Evolutionary conservation across 345 rosid genomes (phyloP).

Genomic region (Salix suchowensis): DNA sequence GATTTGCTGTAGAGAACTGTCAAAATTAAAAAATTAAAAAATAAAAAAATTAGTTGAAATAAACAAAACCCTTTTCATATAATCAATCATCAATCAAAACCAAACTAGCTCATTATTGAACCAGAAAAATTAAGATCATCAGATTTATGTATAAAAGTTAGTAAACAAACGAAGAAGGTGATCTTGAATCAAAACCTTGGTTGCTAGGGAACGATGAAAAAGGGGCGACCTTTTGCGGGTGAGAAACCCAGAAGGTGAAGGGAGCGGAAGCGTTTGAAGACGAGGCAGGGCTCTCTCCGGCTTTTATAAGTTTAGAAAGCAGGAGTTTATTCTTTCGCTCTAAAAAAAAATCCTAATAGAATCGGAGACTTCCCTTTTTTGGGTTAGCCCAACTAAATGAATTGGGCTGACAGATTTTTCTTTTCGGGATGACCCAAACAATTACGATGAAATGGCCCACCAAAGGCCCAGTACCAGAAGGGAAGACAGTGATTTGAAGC

Average conservation of each 20-base stretch:
- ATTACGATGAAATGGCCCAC: too few relatives aligned
- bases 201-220: neutral
- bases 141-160: neutral
- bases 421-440: too few relatives aligned
- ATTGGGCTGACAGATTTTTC: neutral
- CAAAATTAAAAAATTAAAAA: neutral
- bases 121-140: neutral
- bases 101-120: neutral
- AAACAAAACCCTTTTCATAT: constrained; percentile 6
- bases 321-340: neutral
- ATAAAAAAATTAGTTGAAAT: neutral
- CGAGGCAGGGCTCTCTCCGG: neutral
- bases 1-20: neutral
- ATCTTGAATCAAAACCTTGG: neutral
- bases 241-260: neutral
- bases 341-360: neutral
- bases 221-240: neutral
- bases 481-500: neutral
- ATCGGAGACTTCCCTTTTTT: neutral
- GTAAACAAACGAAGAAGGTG: neutral
- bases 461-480: neutral
- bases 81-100: neutral
- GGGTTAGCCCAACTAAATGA: neutral
- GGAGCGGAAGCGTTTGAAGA: neutral
- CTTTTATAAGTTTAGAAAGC: neutral